phyloP scores from a whole-genome alignment of 805 yeast genomes.

The Candida fluviatilis region DNA sequence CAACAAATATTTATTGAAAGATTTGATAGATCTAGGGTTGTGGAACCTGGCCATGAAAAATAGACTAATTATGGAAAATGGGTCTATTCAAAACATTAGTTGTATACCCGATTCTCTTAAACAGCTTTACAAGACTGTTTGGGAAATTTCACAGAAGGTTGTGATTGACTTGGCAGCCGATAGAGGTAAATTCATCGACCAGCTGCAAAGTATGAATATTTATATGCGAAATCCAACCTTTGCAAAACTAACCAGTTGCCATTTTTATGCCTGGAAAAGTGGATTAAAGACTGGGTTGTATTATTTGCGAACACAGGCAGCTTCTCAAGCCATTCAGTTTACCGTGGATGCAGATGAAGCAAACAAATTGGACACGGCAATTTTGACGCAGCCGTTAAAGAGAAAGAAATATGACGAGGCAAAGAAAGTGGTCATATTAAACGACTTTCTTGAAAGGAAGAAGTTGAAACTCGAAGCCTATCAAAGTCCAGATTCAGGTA shows the following conservation, averaged over 20 bases:
- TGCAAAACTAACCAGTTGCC: slow-evolving; percentile 40
- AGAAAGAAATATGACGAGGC: slow-evolving; percentile 20
- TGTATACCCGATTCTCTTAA: slow-evolving; percentile 73
- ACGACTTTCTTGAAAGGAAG: background rate
- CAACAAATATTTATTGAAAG: slow-evolving; percentile 79
- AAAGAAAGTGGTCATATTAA: slow-evolving; percentile 1
- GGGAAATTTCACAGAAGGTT: slow-evolving; percentile 89
- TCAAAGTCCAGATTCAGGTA: slow-evolving; percentile 3
- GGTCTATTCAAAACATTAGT: slow-evolving; percentile 77
- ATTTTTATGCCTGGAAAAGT: slow-evolving; percentile 38
- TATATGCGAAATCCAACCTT: slow-evolving; percentile 33
- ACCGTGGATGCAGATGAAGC: slow-evolving; percentile 19
- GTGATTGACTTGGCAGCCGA: slow-evolving; percentile 86
- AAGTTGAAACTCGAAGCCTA: slow-evolving; percentile 1
- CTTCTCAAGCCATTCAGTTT: slow-evolving; percentile 36
- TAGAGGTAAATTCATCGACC: slow-evolving; percentile 65
- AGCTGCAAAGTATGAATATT: slow-evolving; percentile 44
- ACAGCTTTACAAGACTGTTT: slow-evolving; percentile 84
- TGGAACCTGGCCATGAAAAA: slow-evolving; percentile 83
- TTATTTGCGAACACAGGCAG: slow-evolving; percentile 36
- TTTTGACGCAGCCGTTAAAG: slow-evolving; percentile 9
- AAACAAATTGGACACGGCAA: slow-evolving; percentile 5
- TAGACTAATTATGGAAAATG: slow-evolving; percentile 68
- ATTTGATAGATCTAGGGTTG: slow-evolving; percentile 72
- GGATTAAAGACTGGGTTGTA: slow-evolving; percentile 39